Conservation (phyloP, 208 protist genomes). For the Wallacemonas sp. region DNA sequence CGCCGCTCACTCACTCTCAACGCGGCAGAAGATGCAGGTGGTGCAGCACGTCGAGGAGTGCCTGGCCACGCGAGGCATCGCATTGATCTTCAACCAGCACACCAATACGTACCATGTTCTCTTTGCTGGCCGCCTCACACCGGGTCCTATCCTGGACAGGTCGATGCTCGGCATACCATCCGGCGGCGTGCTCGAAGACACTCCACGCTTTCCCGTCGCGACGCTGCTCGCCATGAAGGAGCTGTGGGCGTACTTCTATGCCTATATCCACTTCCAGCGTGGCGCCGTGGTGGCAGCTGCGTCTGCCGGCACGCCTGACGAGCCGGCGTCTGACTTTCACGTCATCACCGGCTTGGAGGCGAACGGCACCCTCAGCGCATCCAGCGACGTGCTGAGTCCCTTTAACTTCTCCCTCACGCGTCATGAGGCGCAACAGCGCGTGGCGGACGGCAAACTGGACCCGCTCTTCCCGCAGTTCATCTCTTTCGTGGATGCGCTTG, state of each 20-base stretch:
- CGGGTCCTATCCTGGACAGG: not conserved
- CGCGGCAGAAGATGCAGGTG: conserved; percentile 18
- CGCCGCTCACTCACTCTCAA: conserved; percentile 2
- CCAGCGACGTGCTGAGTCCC: not conserved
- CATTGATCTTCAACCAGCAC: conserved; percentile 31
- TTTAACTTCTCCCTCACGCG: not conserved
- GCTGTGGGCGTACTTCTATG: conserved; percentile 71
- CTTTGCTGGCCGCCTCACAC: conserved; percentile 12
- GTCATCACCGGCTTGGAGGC: conserved; percentile 30
- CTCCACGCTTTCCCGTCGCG: not conserved
- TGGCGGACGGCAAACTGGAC: not conserved
- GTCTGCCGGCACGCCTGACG: not conserved
- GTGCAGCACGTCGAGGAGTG: conserved; percentile 23
- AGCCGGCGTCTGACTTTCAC: conserved; percentile 6
- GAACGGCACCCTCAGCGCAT: conserved; percentile 12
- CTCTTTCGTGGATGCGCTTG: conserved; percentile 30
- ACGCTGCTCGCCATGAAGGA: conserved; percentile 19
- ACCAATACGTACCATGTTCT: conserved; percentile 33
- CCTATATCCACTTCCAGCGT: conserved; percentile 25
- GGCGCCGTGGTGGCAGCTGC: not conserved
- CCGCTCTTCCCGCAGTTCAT: conserved; percentile 28
- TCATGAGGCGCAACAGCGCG: not conserved
- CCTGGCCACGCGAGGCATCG: conserved; percentile 26
- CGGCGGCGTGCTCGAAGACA: not conserved
- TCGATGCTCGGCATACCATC: not conserved